Conservation (phyloP, 441 rosid genomes). For the Isatis lusitanica region DNA sequence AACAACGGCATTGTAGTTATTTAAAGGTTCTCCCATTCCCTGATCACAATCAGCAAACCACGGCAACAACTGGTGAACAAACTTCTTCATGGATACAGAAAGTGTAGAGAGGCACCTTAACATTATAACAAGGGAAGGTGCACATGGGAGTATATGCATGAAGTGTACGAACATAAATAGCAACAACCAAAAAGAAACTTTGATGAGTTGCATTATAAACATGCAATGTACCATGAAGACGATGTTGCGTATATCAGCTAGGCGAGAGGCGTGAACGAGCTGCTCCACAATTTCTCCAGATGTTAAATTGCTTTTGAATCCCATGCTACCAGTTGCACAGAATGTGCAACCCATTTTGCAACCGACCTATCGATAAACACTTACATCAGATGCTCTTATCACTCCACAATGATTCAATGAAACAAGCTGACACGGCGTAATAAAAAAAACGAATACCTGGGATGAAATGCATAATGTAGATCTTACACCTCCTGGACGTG, state of each 20-base stretch:
- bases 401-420: neutral
- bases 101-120: neutral
- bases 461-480: constrained; percentile 90
- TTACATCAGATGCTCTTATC: neutral
- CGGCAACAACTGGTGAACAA: constrained; percentile 12
- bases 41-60: constrained; percentile 39
- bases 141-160: neutral
- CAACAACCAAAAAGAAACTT: neutral
- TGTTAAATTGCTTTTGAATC: constrained; percentile 78
- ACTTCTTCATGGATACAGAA: neutral
- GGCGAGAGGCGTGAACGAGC: constrained; percentile 80
- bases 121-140: constrained; percentile 6
- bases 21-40: constrained; percentile 99
- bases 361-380: constrained; percentile 66
- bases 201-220: neutral
- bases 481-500: constrained; percentile 85
- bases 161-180: neutral
- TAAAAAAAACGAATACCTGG: constrained; percentile 56
- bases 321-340: constrained; percentile 98
- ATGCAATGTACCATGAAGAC: constrained; percentile 77
- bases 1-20: constrained; percentile 81
- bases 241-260: constrained; percentile 76
- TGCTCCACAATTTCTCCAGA: constrained; percentile 96
- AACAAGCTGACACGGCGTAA: neutral
- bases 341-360: constrained; percentile 98